Evolutionary conservation across 2,329 filamentous ascomycete genomes (phyloP), one percentile per base, ranked within the genome.

Genomic region (Neonectria faginata): DNA sequence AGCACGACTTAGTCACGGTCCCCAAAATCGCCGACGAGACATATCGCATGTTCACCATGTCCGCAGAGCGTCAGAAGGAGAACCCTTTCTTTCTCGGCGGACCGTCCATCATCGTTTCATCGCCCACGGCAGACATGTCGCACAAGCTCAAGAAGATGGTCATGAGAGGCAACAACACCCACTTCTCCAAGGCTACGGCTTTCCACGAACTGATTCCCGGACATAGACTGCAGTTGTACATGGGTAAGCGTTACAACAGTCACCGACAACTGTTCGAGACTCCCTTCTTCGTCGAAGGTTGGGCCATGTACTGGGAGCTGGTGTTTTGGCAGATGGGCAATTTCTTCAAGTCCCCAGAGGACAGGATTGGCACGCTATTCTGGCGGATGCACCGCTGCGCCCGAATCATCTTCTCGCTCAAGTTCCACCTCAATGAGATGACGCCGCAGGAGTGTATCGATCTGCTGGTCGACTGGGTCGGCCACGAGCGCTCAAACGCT

Each of bases 331-430:
- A 84, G 45, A 79, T 84, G 29, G 80, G 80, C 31, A 81, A 83
- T 67, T 89, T 88, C 69, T 81, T 83, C 60, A 76, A 78, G 4
- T 79, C 79, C 0, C 79, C 86, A 0, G 82, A 86, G 63, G 84
- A 88, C 66, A 80, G 80, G 42, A 80, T 89, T 22, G 87, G 87
- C 0, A 85, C 87, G 66, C 75, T 89, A 8, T 89, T 88, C 73
- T 89, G 87, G 87, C 81, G 86, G 14, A 88, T 89, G 83, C 87
- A 89, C 72, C 84, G 87, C 29, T 88, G 86, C 68, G 83, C 84
- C 6, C 83, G 87, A 41, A 88, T 88, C 67, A 76, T 86, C 12
- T 89, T 89, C 74, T 87, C 84, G 0, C 73, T 89, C 1, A 83
- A 82, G 42, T 89, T 88, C 63, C 87, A 89, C 70, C 80, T 89